Percentiles rank a stretch among this genome's conserved stretches.
Evolutionary conservation across 2,329 filamentous ascomycete genomes (phyloP).

Genomic region (Arachnomyces sp.): DNA sequence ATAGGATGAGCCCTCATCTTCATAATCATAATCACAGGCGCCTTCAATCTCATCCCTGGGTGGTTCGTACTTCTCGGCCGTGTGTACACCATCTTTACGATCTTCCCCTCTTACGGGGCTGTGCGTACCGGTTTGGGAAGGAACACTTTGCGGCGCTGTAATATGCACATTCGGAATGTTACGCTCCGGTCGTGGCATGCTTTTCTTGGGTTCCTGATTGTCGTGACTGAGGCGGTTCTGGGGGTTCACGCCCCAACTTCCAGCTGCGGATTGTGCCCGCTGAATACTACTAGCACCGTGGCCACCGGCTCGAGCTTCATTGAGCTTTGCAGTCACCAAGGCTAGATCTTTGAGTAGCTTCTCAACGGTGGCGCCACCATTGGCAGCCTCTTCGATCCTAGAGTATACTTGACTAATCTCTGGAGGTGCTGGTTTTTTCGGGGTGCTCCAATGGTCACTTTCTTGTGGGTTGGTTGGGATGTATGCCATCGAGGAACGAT

Average conservation of each 20-base stretch:
- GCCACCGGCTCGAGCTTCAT: conserved; percentile 8
- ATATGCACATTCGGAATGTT: no score
- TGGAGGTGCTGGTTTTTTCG: conserved; percentile 9
- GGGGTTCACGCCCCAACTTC: no score
- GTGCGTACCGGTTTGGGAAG: no score
- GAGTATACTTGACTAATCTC: conserved; percentile 22
- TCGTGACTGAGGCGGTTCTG: no score
- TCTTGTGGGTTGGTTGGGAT: no score
- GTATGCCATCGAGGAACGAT: no score
- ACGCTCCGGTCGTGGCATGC: no score
- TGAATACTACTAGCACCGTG: conserved; percentile 2
- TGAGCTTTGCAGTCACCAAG: conserved; percentile 11
- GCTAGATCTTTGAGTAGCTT: conserved; percentile 23
- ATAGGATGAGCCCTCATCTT: conserved; percentile 6
- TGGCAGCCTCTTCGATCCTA: conserved; percentile 23
- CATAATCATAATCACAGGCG: conserved; percentile 7
- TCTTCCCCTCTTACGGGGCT: no score
- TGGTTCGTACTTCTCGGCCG: no score
- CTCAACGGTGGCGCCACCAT: conserved; percentile 21
- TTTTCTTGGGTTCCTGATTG: no score
- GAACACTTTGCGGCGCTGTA: no score
- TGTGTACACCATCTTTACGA: no score
- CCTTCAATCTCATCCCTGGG: conserved; percentile 1
- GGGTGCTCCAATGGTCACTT: conserved; percentile 4
- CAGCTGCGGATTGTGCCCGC: background rate